A percentile compares a stretch with the other conserved stretches of the same genome.
Evolutionary conservation across 176 grass and related monocot genomes (phyloP).

Genomic region (Zoysia pacifica): DNA sequence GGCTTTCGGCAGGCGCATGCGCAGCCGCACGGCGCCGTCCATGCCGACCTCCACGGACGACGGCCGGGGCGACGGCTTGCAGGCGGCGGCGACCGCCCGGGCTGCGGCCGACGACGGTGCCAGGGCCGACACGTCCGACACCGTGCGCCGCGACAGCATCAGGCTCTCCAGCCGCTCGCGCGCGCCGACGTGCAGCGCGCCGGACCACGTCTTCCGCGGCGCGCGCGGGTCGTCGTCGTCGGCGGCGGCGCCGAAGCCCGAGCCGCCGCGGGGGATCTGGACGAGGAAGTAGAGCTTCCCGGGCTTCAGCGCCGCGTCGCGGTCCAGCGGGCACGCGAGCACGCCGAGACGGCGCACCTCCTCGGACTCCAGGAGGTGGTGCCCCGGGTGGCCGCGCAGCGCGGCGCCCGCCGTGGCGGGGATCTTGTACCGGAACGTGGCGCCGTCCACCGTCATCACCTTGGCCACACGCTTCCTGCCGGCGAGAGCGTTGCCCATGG

Average conservation of each 20-base stretch:
- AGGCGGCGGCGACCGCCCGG: background rate
- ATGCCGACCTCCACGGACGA: conserved; percentile 55
- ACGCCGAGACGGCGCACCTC: conserved; percentile 77
- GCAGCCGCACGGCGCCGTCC: conserved; percentile 73
- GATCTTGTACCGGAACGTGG: conserved; percentile 66
- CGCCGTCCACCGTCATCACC: conserved; percentile 98
- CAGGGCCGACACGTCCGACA: conserved; percentile 67
- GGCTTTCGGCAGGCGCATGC: conserved; percentile 73
- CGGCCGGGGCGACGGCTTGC: background rate
- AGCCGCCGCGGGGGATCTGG: conserved; percentile 46
- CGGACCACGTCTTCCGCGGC: conserved; percentile 75
- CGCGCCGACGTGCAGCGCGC: conserved; percentile 75
- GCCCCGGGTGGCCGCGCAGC: conserved; percentile 71
- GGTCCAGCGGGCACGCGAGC: conserved; percentile 58
- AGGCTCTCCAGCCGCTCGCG: conserved; percentile 88
- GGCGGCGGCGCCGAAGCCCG: too few relatives aligned
- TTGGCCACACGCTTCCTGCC: conserved; percentile 63
- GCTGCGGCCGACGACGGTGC: background rate
- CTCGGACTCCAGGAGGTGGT: conserved; percentile 79
- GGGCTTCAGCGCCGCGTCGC: conserved; percentile 79
- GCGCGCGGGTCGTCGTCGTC: conserved; percentile 31
- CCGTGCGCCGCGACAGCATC: conserved; percentile 77
- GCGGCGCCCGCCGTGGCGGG: conserved; percentile 47
- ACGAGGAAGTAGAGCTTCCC: conserved; percentile 94
- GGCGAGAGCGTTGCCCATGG: conserved; percentile 74